Percentiles rank a stretch among this genome's conserved stretches.
Evolutionary conservation across 2,329 filamentous ascomycete species (phyloP).

Genomic region (Niveomyces coronatus): DNA sequence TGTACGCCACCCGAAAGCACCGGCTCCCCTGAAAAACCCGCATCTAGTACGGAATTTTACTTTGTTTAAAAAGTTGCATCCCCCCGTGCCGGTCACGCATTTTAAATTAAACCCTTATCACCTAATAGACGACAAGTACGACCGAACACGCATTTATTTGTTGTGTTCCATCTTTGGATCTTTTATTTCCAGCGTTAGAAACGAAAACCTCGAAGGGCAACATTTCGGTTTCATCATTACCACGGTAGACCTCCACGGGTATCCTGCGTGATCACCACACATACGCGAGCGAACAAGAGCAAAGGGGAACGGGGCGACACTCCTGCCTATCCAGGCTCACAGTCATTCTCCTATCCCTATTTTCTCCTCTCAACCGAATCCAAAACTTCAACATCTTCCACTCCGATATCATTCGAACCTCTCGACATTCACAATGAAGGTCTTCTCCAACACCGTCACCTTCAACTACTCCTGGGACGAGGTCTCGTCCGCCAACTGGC

Average conservation of each 20-base stretch:
- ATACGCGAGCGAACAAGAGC: no score
- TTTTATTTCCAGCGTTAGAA: no score
- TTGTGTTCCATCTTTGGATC: no score
- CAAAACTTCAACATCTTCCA: no score
- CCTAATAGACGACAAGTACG: no score
- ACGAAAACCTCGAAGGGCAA: no score
- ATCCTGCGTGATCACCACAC: no score
- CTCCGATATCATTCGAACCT: neutral
- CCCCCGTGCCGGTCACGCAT: neutral
- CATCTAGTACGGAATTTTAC: conserved; percentile 6
- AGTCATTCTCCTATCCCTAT: neutral
- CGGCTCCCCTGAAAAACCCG: conserved; percentile 12
- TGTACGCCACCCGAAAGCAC: conserved; percentile 5
- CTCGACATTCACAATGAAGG: conserved; percentile 59
- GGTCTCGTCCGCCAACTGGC: conserved; percentile 95
- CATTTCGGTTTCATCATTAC: no score
- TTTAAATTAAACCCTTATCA: neutral
- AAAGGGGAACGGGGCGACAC: no score
- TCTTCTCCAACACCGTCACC: conserved; percentile 81
- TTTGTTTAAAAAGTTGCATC: conserved; percentile 3
- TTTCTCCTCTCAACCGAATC: neutral
- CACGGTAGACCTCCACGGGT: no score
- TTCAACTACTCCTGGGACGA: conserved; percentile 99
- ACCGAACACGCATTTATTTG: no score
- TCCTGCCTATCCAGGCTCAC: no score